Base-by-base conservation (phyloP, 176 grass and related monocot species). In the Aegilops bicornis region DNA sequence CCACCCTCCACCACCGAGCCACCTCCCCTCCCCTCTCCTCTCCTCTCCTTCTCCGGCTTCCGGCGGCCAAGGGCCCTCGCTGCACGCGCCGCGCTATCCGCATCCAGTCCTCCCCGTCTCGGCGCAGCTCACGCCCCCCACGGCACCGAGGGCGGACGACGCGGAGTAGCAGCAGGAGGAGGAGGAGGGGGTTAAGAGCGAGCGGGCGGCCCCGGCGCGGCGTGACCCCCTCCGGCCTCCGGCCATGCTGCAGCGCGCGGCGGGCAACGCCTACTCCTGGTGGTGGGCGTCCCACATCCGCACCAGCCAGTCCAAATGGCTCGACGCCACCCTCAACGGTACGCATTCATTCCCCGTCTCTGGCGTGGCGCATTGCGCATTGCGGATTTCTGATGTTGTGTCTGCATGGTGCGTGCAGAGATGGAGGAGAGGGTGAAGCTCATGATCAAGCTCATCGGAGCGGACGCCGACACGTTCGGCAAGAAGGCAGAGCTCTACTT, bases 401-500 rank as follows among this genome's bases (percentile, higher is more conserved):
- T 47, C 37, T 40, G 69, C 37, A 6, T 47, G 17, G 17, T 23
- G n/a, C 24, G 50, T n/a, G 67, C 86, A 98, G 96, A 98, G 56
- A 98, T 92, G 96, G 96, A 98, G 75, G 86, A 91, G 82, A 93
- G 90, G 88, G 90, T 95, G 25, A 81, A 89, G 56, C 70, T 84
- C 30, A 98, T 98, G 91, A 84, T 94, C 86, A 95, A 88, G 84
- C 88, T 98, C 65, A 98, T 98, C 80, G 96, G 93, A 58, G 93
- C 86, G 13, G 96, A 98, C 50, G 96, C 54, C 5, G 96, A 98
- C 89, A 68, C 88, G 8, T 98, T 98, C 36, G 91, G 88, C 24
- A 94, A 91, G 89, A 98, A 95, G 81, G 96, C 93, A 10, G 96
- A 98, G 79, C 88, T 98, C 76, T 98, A 98, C 86, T 98, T 95